phyloP scores from a whole-genome alignment of 495 filamentous ascomycete species.

The Saxophila tyrrhenica region DNA sequence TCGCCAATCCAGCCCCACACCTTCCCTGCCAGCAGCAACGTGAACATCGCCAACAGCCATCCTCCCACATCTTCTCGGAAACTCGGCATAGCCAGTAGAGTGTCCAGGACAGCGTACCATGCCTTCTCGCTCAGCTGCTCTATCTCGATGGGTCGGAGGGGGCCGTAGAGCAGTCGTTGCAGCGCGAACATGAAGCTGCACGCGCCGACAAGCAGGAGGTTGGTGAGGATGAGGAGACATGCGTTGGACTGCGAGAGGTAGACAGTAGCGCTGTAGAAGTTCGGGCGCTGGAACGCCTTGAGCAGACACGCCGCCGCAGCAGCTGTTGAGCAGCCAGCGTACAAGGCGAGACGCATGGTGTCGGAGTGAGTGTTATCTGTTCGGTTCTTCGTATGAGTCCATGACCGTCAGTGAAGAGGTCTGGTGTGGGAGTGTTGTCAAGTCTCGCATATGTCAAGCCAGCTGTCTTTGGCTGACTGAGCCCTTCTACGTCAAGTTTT shows the following conservation, averaged over 20 bases:
- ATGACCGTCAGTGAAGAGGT: conserved; percentile 16
- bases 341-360: conserved; percentile 16
- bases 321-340: conserved; percentile 44
- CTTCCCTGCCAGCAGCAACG: conserved; percentile 79
- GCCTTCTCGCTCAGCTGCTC: conserved; percentile 95
- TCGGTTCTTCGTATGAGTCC: background rate
- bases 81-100: conserved; percentile 96
- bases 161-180: conserved; percentile 83
- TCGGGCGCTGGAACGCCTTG: conserved; percentile 84
- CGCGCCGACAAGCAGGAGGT: conserved; percentile 67
- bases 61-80: conserved; percentile 89
- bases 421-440: background rate
- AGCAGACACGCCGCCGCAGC: conserved; percentile 73
- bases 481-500: too few species aligned
- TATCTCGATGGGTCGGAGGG: conserved; percentile 81
- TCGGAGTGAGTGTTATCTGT: background rate
- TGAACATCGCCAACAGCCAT: conserved; percentile 94
- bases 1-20: conserved; percentile 98
- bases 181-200: conserved; percentile 66
- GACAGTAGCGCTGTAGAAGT: conserved; percentile 95
- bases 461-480: too few species aligned
- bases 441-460: background rate
- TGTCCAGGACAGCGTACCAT: conserved; percentile 96
- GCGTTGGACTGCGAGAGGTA: conserved; percentile 92
- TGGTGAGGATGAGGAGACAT: conserved; percentile 88